Base-by-base conservation (phyloP, 176 grass and related monocot species). In the Urochloa ruziziensis region DNA sequence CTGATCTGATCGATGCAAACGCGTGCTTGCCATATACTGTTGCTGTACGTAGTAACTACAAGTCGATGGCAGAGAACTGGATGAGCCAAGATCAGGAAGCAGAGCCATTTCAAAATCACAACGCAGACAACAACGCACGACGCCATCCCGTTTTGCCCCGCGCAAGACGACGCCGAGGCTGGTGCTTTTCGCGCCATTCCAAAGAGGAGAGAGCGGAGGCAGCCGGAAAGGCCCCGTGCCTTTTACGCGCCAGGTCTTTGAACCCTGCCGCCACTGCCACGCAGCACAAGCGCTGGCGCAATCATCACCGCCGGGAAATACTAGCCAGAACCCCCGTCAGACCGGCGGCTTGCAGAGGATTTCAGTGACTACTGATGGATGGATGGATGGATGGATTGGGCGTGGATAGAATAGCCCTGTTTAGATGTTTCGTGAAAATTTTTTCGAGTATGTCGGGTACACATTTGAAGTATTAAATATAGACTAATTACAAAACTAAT, bases 241-340 rank as follows among this genome's bases (percentile, higher is more conserved):
- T 40, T 40, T 40, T 8, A 1, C 39, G 39, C 39, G 39, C 10
- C 39, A 40, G 39, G 6, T 40, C 39, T 40, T 40, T 5, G 2
- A 40, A 40, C 7, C 39, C 39, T 40, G 10, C 39, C 39, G 0
- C 24, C 43, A 13, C 56, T 24, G 15, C 27, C 16, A 10, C 34
- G 9, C 34, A 30, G 79, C 47, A 19, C 23, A 25, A 11, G 19
- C 5, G 67, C 80, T 0, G n/a, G 52, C 53, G 56, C 56, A 74
- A 83, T 83, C 70, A 83, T 75, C 81, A 16, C 70, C 10, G 46
- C 7, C n/a, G 10, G 21, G 81, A 75, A 83, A 83, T 21, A 53
- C 19, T 4, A 10, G 62, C 71, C 10, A 1, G 10, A 13, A 7
- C 51, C 13, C 24, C 25, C 1, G 39, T 24, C n/a, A 21, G 27